Conservation (phyloP, 2,329 filamentous ascomycete genomes). For the Fusarium sp. region DNA sequence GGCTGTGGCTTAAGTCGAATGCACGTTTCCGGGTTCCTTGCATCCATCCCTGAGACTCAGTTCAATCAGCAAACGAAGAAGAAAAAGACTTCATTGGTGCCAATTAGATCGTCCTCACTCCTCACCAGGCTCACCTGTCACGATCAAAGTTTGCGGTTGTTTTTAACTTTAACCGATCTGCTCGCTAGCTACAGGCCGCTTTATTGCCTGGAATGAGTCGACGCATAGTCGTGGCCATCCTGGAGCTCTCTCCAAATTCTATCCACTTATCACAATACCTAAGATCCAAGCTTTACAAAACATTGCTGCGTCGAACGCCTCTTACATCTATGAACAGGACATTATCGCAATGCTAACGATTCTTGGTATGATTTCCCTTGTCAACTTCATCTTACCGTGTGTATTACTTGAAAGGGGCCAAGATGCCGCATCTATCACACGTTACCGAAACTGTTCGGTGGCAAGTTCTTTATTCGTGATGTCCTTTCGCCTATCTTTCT, state of each 20-base stretch:
- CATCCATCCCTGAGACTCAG: constrained; percentile 12
- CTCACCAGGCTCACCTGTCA: not conserved
- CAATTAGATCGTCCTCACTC: constrained; percentile 11
- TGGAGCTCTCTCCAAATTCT: constrained; percentile 1
- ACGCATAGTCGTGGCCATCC: constrained; percentile 11
- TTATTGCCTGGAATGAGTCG: constrained; percentile 28
- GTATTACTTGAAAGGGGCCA: not conserved
- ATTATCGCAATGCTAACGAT: constrained; percentile 5
- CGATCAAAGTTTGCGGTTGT: constrained; percentile 15
- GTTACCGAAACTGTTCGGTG: not conserved
- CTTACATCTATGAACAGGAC: not conserved
- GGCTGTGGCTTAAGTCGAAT: constrained; percentile 38
- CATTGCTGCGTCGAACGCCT: constrained; percentile 22
- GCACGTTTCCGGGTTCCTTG: constrained; percentile 40
- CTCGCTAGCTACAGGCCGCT: constrained; percentile 23
- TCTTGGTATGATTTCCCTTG: not conserved
- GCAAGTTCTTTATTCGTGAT: not conserved
- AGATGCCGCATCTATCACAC: not conserved
- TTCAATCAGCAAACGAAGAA: constrained; percentile 12
- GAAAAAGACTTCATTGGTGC: constrained; percentile 14
- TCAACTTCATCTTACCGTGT: not conserved
- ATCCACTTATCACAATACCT: constrained; percentile 12
- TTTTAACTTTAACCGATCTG: constrained; percentile 25
- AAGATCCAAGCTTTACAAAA: constrained; percentile 8
- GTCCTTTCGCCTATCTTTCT: not conserved